A percentile compares a stretch with the other conserved stretches of the same genome.
Evolutionary conservation across 768 basidiomycete genomes (phyloP).

Genomic region (Podaxis pistillaris): DNA sequence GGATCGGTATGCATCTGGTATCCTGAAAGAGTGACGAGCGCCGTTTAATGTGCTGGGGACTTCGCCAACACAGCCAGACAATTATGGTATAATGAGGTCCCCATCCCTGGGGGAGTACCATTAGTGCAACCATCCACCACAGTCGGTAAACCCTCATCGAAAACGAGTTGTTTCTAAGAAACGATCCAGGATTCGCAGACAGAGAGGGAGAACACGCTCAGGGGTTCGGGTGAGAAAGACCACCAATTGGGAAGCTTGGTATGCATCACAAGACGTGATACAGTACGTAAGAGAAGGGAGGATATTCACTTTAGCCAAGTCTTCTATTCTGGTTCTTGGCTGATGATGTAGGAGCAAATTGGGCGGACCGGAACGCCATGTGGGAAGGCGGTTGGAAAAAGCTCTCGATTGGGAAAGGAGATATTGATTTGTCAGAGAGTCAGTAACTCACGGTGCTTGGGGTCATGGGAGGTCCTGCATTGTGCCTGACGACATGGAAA

Average conservation of each 20-base stretch:
- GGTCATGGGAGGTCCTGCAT: not conserved
- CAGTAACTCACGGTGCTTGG: not conserved
- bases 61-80: not conserved
- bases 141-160: not conserved
- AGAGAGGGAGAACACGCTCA: not conserved
- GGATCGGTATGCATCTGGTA: slow-evolving; percentile 3
- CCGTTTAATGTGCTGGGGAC: not conserved
- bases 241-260: not conserved
- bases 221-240: not conserved
- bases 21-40: slow-evolving; percentile 7
- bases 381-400: not conserved
- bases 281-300: slow-evolving; percentile 3
- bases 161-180: slow-evolving; percentile 7
- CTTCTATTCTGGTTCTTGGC: slow-evolving; percentile 1
- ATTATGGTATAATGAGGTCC: slow-evolving; percentile 5
- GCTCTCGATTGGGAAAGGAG: not conserved
- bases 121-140: not conserved
- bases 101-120: not conserved
- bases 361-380: not conserved
- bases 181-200: not conserved
- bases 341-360: not conserved
- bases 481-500: slow-evolving; percentile 10
- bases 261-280: not conserved
- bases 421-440: not conserved
- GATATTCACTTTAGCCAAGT: slow-evolving; percentile 4